phyloP scores from a whole-genome alignment of 345 rosid species.

The Lumnitzera racemosa region DNA sequence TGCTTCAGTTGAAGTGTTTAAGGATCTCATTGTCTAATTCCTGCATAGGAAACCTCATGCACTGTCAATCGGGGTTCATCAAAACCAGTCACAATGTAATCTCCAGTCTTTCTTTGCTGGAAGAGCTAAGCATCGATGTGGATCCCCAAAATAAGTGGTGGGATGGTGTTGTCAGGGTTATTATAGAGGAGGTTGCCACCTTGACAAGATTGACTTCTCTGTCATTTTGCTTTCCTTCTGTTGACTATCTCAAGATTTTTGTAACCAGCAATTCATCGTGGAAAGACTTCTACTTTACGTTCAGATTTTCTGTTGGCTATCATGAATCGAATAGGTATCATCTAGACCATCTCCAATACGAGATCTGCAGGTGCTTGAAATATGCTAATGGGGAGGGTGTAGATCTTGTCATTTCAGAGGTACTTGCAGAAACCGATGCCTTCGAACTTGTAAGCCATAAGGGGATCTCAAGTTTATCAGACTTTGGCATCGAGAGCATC shows the following conservation, averaged over 20 bases:
- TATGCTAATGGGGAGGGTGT: conserved; percentile 8
- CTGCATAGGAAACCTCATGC: not conserved
- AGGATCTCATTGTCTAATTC: conserved; percentile 16
- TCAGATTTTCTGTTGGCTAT: conserved; percentile 17
- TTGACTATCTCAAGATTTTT: conserved; percentile 3
- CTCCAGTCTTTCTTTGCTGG: conserved; percentile 20
- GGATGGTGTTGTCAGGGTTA: conserved; percentile 8
- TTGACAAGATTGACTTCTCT: conserved; percentile 18
- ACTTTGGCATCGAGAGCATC: conserved; percentile 6
- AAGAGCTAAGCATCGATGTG: conserved; percentile 24
- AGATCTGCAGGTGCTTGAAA: conserved; percentile 17
- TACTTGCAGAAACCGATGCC: conserved; percentile 23
- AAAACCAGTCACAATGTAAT: conserved; percentile 9
- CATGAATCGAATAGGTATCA: conserved; percentile 6
- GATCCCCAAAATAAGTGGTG: conserved; percentile 12
- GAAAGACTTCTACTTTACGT: conserved; percentile 11
- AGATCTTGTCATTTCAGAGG: conserved; percentile 1
- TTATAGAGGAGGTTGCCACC: conserved; percentile 11
- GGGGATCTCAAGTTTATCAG: conserved; percentile 14
- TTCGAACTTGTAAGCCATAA: conserved; percentile 21
- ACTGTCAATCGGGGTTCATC: not conserved
- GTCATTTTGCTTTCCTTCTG: conserved; percentile 13
- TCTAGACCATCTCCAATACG: conserved; percentile 14
- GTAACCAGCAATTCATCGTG: conserved; percentile 2
- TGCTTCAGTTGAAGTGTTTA: conserved; percentile 14